These are phyloP conservation scores for Nothopassalora personata DNA, from an alignment of 2,329 filamentous ascomycete species.

Conservation along the genomic window DNA sequence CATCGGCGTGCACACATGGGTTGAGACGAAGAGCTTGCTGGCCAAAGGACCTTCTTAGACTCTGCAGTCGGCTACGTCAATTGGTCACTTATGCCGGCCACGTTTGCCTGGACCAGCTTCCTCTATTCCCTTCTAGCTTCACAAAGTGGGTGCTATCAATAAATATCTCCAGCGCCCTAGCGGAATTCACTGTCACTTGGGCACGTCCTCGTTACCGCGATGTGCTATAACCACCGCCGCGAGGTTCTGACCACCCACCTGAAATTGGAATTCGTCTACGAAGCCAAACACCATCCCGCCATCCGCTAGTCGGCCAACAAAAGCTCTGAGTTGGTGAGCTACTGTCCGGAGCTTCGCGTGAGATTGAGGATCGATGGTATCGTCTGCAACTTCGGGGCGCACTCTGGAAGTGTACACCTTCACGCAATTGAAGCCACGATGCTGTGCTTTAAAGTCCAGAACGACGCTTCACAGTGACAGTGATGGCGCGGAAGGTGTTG, in stretches of 20 bases:
- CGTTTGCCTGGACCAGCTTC: too few relatives aligned
- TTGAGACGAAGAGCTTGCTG: not conserved
- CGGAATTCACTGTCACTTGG: not conserved
- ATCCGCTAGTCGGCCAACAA: not conserved
- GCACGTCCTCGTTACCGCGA: not conserved
- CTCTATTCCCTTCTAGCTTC: not conserved
- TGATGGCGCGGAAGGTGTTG: not conserved
- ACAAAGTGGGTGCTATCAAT: not conserved
- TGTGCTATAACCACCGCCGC: not conserved
- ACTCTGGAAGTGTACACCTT: too few relatives aligned
- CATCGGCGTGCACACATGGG: too few relatives aligned
- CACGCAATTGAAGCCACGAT: too few relatives aligned
- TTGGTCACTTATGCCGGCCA: not conserved
- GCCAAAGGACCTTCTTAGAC: too few relatives aligned
- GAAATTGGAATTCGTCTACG: not conserved
- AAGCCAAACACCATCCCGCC: not conserved
- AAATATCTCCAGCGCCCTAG: not conserved
- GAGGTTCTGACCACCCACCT: not conserved
- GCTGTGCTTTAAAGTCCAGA: not conserved
- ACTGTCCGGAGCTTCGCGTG: not conserved
- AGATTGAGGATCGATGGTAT: not conserved
- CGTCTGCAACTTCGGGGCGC: not conserved
- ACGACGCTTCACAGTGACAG: not conserved
- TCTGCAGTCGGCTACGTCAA: not conserved
- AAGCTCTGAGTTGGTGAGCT: not conserved